Conservation (phyloP, 441 rosid species). For the Metrosideros polymorpha region DNA sequence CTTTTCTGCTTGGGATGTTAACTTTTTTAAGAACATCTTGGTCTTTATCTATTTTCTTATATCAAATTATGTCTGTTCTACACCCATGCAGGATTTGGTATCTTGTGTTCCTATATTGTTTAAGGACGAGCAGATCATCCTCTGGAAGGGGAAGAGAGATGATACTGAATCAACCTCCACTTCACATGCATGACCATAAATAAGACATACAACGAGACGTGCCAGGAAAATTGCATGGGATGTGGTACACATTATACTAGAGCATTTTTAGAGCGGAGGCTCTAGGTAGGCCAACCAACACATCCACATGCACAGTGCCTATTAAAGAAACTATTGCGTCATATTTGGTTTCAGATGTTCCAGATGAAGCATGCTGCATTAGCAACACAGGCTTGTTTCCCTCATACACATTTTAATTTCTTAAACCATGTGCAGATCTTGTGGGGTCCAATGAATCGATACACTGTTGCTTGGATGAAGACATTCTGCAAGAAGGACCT, state of each 20-base stretch:
- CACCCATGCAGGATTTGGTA: constrained; percentile 57
- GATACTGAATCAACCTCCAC: neutral
- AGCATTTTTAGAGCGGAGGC: neutral
- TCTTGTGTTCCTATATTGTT: constrained; percentile 75
- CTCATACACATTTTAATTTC: neutral
- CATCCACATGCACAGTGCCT: neutral
- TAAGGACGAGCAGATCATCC: constrained; percentile 74
- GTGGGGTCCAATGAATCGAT: neutral
- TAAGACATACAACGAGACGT: neutral
- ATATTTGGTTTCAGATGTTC: neutral
- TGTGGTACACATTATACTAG: neutral
- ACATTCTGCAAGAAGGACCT: neutral
- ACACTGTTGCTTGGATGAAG: neutral
- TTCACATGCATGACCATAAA: neutral
- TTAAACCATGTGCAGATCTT: neutral
- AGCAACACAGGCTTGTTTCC: neutral
- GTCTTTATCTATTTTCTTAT: neutral
- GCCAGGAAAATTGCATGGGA: neutral
- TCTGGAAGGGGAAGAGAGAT: constrained; percentile 57
- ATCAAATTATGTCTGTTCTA: neutral
- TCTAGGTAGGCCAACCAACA: neutral
- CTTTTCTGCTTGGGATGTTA: neutral
- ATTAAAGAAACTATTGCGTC: neutral
- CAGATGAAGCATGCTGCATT: neutral
- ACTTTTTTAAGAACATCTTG: neutral